Percentiles rank a stretch among this genome's conserved stretches.
Evolutionary conservation across 768 basidiomycete species (phyloP).

Genomic region (Albatrellus ellisii): DNA sequence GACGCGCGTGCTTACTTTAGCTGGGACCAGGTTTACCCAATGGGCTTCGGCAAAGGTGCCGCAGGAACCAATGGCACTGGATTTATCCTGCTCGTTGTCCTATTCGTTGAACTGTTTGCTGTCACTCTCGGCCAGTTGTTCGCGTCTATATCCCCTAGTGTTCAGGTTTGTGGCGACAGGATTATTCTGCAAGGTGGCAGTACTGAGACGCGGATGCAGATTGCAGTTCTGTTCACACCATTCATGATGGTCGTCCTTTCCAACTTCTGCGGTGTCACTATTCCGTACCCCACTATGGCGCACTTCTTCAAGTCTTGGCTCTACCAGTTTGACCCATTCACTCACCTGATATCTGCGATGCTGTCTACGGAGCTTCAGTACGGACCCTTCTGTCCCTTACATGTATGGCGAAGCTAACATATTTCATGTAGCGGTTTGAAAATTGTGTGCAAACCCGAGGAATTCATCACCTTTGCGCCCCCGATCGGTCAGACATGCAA

Average conservation of each 20-base stretch:
- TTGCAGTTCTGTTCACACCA: conserved; percentile 69
- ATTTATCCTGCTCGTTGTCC: conserved; percentile 56
- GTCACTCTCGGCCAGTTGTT: conserved; percentile 68
- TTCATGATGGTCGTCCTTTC: conserved; percentile 51
- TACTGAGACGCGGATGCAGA: conserved; percentile 8
- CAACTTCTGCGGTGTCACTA: conserved; percentile 73
- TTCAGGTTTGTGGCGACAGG: conserved; percentile 25
- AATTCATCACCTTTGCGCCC: conserved; percentile 61
- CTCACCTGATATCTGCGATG: conserved; percentile 63
- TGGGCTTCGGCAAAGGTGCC: conserved; percentile 53
- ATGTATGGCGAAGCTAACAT: not conserved
- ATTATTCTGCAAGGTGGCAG: not conserved
- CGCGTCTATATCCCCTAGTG: conserved; percentile 62
- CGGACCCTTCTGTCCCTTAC: conserved; percentile 6
- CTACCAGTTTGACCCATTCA: conserved; percentile 65
- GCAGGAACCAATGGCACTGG: conserved; percentile 52
- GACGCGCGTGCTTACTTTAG: not conserved
- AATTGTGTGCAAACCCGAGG: conserved; percentile 51
- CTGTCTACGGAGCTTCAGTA: conserved; percentile 68
- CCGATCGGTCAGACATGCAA: conserved; percentile 63
- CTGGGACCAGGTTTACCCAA: conserved; percentile 37
- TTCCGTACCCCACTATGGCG: conserved; percentile 54
- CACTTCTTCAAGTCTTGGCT: conserved; percentile 69
- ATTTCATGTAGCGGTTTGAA: conserved; percentile 36
- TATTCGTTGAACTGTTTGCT: conserved; percentile 61